Conservation (phyloP, 495 filamentous ascomycete species). For the Aspergillus incahuasiensis region DNA sequence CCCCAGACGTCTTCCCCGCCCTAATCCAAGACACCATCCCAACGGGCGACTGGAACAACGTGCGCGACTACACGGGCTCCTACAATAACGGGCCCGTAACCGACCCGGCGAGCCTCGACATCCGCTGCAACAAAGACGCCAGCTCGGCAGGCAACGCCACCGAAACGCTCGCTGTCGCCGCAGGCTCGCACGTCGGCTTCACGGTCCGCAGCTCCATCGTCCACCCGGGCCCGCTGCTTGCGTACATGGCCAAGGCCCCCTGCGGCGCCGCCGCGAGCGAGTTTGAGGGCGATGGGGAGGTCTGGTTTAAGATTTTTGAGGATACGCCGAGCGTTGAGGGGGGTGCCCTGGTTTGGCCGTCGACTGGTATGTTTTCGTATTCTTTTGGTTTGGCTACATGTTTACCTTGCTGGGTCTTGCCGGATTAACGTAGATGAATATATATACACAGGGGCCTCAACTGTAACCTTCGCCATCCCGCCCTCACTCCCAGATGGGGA, state of each 20-base stretch:
- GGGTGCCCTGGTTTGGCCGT: neutral
- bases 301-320: slow-evolving; percentile 13
- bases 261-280: neutral
- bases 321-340: neutral
- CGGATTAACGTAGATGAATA: too few species aligned
- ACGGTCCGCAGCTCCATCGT: slow-evolving; percentile 1
- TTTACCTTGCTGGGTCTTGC: too few species aligned
- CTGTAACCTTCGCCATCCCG: slow-evolving; percentile 6
- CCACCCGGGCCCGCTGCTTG: slow-evolving; percentile 6
- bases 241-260: slow-evolving; percentile 10
- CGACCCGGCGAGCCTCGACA: slow-evolving; percentile 13
- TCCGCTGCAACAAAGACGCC: slow-evolving; percentile 17
- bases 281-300: slow-evolving; percentile 8
- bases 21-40: neutral
- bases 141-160: slow-evolving; percentile 2
- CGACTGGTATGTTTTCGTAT: neutral
- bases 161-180: slow-evolving; percentile 8
- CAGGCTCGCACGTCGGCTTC: slow-evolving; percentile 16
- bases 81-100: slow-evolving; percentile 10
- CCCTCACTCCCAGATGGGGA: slow-evolving; percentile 1
- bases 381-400: too few species aligned
- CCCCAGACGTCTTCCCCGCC: neutral
- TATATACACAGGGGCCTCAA: neutral
- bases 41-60: slow-evolving; percentile 2
- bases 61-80: slow-evolving; percentile 6